Conservation (phyloP, 2,329 filamentous ascomycete species). For the Taxawa tesnikishii region DNA sequence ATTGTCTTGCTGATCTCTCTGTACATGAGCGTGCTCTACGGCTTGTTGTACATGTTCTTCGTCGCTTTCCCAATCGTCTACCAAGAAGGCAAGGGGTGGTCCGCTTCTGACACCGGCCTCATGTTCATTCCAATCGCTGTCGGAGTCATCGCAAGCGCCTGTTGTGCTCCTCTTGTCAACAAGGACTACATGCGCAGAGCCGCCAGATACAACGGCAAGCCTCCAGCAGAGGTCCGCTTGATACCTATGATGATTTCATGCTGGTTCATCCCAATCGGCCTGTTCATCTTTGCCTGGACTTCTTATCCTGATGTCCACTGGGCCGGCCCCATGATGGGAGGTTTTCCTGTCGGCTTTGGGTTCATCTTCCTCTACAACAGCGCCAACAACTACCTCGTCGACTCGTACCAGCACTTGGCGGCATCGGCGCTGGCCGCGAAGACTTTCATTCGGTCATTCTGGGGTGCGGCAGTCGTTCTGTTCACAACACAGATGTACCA, state of each 20-base stretch:
- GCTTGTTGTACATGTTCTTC: slow-evolving; percentile 67
- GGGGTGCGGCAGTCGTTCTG: slow-evolving; percentile 23
- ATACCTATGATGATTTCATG: slow-evolving; percentile 55
- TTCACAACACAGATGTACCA: slow-evolving; percentile 24
- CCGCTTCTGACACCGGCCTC: slow-evolving; percentile 59
- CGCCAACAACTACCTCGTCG: slow-evolving; percentile 40
- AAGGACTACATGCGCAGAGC: slow-evolving; percentile 61
- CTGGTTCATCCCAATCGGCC: slow-evolving; percentile 50
- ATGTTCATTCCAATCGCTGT: slow-evolving; percentile 81
- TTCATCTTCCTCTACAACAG: slow-evolving; percentile 21
- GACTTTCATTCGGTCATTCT: slow-evolving; percentile 23
- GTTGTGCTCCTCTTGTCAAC: slow-evolving; percentile 54
- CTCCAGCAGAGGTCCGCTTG: slow-evolving; percentile 64
- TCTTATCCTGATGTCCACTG: slow-evolving; percentile 55
- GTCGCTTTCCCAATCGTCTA: slow-evolving; percentile 55
- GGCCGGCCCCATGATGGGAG: slow-evolving; percentile 46
- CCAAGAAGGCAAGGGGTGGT: slow-evolving; percentile 67
- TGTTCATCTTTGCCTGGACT: slow-evolving; percentile 59
- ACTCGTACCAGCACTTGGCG: slow-evolving; percentile 60
- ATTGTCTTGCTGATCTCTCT: slow-evolving; percentile 75
- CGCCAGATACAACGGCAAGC: slow-evolving; percentile 53
- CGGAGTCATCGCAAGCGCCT: slow-evolving; percentile 48
- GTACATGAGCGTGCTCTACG: slow-evolving; percentile 77
- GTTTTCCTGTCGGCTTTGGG: slow-evolving; percentile 19
- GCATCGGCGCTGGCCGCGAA: slow-evolving; percentile 37